Base-by-base conservation (phyloP, 2,329 filamentous ascomycete species). In the Talaromyces sp. region DNA sequence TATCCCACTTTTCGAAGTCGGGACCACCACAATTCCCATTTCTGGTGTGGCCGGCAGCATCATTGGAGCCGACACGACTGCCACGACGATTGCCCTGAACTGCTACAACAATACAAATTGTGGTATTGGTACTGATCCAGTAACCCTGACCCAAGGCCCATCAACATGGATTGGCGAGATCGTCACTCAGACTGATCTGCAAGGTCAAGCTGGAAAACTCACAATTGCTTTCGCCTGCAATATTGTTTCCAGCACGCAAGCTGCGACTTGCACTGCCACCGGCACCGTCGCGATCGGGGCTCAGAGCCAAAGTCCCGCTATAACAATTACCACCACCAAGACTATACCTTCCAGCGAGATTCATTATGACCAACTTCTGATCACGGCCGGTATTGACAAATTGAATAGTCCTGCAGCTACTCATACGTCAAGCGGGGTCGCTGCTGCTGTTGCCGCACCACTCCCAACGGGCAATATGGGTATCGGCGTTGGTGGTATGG, bases 91-190 rank as follows among this genome's bases (percentile, higher is more conserved):
- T 15, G 62, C 62, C 28, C 8, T 66, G 3, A 45, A 58, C 9
- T 66, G 64, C 41, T 2, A n/a, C 22, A 19, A 35, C 11, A 22
- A 17, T 8, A 25, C 50, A 35, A 40, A 25, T 6, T 66, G 63
- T 55, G 52, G 28, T 3, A 50, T 60, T 7, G 36, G 53, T 3
- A 56, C 54, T 13, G 22, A 39, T 9, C 63, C 63, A 1, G 11
- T 63, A 10, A 66, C 64, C 51, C 22, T 63, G 3, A 64, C 63
- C 22, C 53, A 63, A 37, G 63, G 64, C 4, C 63, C 63, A 8
- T 66, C 64, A 11, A 66, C 63, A 50, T 63, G 54, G 35, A 53
- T 53, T 22, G 25, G 61, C 21, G 57, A 51, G 19, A 61, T 61
- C n/a, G 51, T 59, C 22, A 60, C 58, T 35, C 19, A 62, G 3